Base-by-base conservation (phyloP, 139 green algal species). In the Deuterostichococcus epilithicus region DNA sequence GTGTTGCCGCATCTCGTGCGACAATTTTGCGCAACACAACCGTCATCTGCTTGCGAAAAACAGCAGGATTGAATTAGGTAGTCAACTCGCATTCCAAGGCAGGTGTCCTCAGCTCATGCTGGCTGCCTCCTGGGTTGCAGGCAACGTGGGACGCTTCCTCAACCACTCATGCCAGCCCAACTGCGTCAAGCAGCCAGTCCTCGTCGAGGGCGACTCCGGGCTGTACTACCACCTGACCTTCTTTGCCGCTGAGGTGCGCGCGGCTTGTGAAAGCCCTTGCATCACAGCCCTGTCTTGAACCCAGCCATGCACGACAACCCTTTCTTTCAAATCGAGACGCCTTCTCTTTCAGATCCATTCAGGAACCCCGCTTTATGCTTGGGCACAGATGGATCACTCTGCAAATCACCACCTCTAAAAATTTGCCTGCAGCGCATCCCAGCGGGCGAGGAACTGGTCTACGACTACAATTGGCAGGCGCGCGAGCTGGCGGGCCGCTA, bases 141-240 rank as follows among this genome's bases (percentile, higher is more conserved):
- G 90, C 76, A 95, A 94, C 80, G 81, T 94, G 52, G 83, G 73
- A 0, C 84, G 90, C 37, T 95, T 93, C 80, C 85, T 95, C 78
- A 94, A 94, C 82, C 90, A 94, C 82, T 81, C 47, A 68, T 91
- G 88, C 79, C 39, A 63, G 0, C 80, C 80, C 74, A 94, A 93
- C 79, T 68, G 94, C 42, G 60, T 86, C 5, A 42, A 85, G 30
- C 84, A 90, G 76, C 42, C 73, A 10, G 88, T 93, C 66, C 81
- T 92, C 38, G 70, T 69, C 5, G 47, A 80, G 1, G 70, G 72
- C 13, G 77, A 74, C 79, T 85, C 73, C 68, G 82, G 63, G 10
- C 60, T 91, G n/a, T 52, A 73, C 20, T 91, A 92, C 77, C 37
- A 70, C n/a, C 78, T 92, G 0, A 77, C 72, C 5, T 59, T 91